Percentiles rank a stretch among this genome's conserved stretches.
These are phyloP conservation scores for Tricholoma terreum DNA, from an alignment of 768 basidiomycete genomes.

Conservation along the genomic window DNA sequence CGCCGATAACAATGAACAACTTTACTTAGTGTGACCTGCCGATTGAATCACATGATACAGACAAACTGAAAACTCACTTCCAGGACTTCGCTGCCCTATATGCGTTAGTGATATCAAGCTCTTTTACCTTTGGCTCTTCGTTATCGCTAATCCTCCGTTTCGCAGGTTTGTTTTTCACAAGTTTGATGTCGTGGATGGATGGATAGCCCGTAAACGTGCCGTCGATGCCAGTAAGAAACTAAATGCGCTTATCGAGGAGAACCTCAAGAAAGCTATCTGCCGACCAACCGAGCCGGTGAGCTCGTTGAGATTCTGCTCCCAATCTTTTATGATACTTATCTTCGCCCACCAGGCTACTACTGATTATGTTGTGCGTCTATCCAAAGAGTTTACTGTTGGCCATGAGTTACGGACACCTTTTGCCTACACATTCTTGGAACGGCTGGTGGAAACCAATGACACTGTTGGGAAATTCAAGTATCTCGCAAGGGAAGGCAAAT, in stretches of 20 bases:
- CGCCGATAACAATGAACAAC: no score
- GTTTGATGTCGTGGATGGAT: neutral
- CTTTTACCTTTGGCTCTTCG: no score
- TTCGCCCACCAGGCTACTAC: no score
- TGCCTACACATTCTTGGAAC: conserved; percentile 17
- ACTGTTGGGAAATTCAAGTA: conserved; percentile 5
- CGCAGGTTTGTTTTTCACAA: neutral
- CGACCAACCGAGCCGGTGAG: neutral
- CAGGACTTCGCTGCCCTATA: conserved; percentile 15
- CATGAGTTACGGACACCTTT: conserved; percentile 2
- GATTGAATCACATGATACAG: neutral
- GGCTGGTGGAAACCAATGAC: conserved; percentile 12
- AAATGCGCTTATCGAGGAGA: neutral
- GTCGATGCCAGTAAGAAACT: neutral
- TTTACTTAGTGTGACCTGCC: conserved; percentile 9
- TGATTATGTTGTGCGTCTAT: neutral
- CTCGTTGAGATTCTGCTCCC: neutral
- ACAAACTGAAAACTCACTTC: neutral
- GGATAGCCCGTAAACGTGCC: neutral
- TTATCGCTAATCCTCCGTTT: neutral
- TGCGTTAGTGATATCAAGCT: conserved; percentile 10
- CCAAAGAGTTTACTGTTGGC: neutral
- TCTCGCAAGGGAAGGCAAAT: no score
- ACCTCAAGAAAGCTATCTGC: neutral
- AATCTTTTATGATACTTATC: neutral